Evolutionary conservation across 352 stramenopile genomes (phyloP), one percentile per base, ranked within the genome.

Genomic region (Globisporangium cederbergense): DNA sequence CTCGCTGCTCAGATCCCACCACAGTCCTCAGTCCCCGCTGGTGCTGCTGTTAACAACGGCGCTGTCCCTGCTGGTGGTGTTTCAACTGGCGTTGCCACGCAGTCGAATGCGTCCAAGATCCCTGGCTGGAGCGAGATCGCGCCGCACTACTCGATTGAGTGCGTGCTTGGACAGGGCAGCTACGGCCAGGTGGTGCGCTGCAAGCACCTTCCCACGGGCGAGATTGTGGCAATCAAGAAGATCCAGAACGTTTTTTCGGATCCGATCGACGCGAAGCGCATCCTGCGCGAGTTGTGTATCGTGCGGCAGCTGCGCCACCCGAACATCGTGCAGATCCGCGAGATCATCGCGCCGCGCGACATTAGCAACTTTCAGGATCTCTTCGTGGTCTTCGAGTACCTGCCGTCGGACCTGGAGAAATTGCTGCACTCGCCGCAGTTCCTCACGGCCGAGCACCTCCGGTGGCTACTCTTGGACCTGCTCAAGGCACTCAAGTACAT

Each of bases 401-500:
- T 93, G 43, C 86, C 86, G 38, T 93, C 84, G 6, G 86, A 95
- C 56, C 60, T 95, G 16, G 86, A 95, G 52, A 95, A 95, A 63
- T 68, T 95, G 38, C 67, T 95, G 38, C 86, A 95, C 67, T 93
- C 84, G 25, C 86, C 86, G 20, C 86, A 95, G 65, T 95, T 93
- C 34, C 63, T 95, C 4, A 95, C 83, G 8, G 86, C 86, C 1
- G 86, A 95, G 46, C 86, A 95, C 62, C 62, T 95, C 60, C 80
- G 86, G 4, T 95, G 86, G 86, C 64, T 95, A n/a, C 69, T 95
- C 9, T 61, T 95, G 38, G 86, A 95, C 71, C 61, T 95, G 43
- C 74, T 95, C 46, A 95, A 95, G 70, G 86, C 86, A 38, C 75
- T 95, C 55, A 95, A 95, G 81, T 95, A 95, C 71, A 93, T 95